Conservation (phyloP, 345 rosid genomes). For the Populus deltoides region DNA sequence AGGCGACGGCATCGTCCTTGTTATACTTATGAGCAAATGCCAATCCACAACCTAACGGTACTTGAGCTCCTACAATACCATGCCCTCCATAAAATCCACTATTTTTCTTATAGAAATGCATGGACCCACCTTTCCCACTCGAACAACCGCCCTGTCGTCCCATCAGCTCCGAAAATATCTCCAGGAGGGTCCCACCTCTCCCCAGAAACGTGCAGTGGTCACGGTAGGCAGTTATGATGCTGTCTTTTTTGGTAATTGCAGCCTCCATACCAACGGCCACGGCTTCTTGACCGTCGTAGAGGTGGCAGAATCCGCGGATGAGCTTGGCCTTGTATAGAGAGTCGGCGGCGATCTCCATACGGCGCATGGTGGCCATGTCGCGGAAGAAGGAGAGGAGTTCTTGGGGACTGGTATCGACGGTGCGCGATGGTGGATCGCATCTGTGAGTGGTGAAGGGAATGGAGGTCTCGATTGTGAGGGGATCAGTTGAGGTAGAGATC, state of each 20-base stretch:
- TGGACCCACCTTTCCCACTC: constrained; percentile 90
- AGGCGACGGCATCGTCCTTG: constrained; percentile 81
- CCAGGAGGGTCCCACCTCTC: constrained; percentile 75
- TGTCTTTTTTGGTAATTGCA: constrained; percentile 77
- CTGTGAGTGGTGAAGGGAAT: constrained; percentile 75
- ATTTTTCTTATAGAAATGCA: constrained; percentile 94
- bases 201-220: constrained; percentile 84
- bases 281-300: constrained; percentile 98
- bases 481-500: constrained; percentile 67
- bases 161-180: constrained; percentile 88
- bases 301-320: constrained; percentile 94
- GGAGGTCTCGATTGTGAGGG: constrained; percentile 81
- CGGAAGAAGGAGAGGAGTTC: constrained; percentile 79
- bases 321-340: constrained; percentile 98
- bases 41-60: constrained; percentile 90
- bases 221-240: constrained; percentile 84
- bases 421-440: constrained; percentile 83
- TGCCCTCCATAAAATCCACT: constrained; percentile 84
- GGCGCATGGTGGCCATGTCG: constrained; percentile 84
- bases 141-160: constrained; percentile 87
- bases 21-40: constrained; percentile 94
- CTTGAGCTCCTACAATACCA: constrained; percentile 96
- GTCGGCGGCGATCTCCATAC: constrained; percentile 96
- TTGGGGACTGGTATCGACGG: constrained; percentile 58
- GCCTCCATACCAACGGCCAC: constrained; percentile 97